Conservation (phyloP, 2,329 filamentous ascomycete genomes). For the Colletotrichum scovillei region DNA sequence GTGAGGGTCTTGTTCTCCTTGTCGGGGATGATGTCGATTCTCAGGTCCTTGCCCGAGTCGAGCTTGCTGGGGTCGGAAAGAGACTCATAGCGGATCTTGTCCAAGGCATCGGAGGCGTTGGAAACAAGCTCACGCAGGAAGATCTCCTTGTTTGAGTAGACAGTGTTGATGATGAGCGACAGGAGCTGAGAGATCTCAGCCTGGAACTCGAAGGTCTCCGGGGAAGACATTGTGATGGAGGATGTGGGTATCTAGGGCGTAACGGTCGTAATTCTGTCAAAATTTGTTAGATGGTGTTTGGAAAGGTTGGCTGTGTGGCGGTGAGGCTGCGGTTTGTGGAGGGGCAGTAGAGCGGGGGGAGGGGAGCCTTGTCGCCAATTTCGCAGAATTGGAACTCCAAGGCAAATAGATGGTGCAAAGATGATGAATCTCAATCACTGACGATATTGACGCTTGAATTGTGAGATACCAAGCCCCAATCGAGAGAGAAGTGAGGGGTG, state of each 20-base stretch:
- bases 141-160: conserved; percentile 99
- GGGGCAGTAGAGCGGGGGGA: conserved; percentile 3
- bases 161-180: conserved; percentile 99
- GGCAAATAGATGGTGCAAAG: conserved; percentile 23
- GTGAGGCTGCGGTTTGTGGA: conserved; percentile 33
- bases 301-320: conserved; percentile 2
- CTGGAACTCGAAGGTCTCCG: conserved; percentile 99
- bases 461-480: neutral
- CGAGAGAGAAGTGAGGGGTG: neutral
- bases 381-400: neutral
- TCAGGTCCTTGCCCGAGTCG: conserved; percentile 96
- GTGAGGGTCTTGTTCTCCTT: conserved; percentile 98
- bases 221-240: conserved; percentile 72
- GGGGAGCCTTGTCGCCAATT: neutral
- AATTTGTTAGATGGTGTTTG: conserved; percentile 16
- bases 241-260: conserved; percentile 36
- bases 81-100: conserved; percentile 99
- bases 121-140: conserved; percentile 99
- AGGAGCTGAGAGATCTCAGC: conserved; percentile 99
- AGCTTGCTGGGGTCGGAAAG: conserved; percentile 98
- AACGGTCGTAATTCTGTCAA: conserved; percentile 33
- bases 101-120: conserved; percentile 97
- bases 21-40: conserved; percentile 98
- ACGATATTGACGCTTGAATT: conserved; percentile 6
- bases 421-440: neutral